Evolutionary conservation across 78 protist genomes (phyloP).

Genomic region (Pigoraptor vietnamica): DNA sequence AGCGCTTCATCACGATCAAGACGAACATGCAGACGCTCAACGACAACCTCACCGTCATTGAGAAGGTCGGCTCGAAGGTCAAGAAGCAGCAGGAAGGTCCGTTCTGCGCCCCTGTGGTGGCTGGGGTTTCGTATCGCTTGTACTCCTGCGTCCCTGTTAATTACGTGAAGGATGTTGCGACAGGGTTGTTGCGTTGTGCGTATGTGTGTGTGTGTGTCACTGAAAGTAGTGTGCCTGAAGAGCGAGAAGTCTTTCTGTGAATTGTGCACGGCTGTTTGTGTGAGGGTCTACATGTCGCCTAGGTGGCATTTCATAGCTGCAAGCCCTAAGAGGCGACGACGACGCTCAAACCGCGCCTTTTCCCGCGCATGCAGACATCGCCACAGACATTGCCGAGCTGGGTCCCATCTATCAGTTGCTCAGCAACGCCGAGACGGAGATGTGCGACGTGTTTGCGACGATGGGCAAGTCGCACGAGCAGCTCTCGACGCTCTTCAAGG

Average conservation of each 20-base stretch:
- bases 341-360: too few relatives aligned
- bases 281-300: too few relatives aligned
- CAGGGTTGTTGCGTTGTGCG: background rate
- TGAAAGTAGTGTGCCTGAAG: background rate
- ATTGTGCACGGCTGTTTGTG: background rate
- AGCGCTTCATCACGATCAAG: background rate
- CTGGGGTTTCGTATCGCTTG: too few relatives aligned
- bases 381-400: background rate
- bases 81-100: background rate
- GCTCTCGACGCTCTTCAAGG: background rate
- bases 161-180: too few relatives aligned
- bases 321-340: too few relatives aligned
- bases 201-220: background rate
- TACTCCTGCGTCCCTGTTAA: too few relatives aligned
- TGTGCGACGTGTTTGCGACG: background rate
- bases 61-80: background rate
- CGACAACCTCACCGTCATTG: background rate
- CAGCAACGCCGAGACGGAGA: background rate
- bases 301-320: too few relatives aligned
- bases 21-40: background rate
- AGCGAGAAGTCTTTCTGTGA: background rate
- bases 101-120: background rate
- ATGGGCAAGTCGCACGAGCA: background rate
- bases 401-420: background rate
- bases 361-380: background rate